Percentiles rank a stretch among this genome's conserved stretches.
These are phyloP conservation scores for Macrolepiota fuliginosa DNA, from an alignment of 768 basidiomycete genomes.

Conservation along the genomic window DNA sequence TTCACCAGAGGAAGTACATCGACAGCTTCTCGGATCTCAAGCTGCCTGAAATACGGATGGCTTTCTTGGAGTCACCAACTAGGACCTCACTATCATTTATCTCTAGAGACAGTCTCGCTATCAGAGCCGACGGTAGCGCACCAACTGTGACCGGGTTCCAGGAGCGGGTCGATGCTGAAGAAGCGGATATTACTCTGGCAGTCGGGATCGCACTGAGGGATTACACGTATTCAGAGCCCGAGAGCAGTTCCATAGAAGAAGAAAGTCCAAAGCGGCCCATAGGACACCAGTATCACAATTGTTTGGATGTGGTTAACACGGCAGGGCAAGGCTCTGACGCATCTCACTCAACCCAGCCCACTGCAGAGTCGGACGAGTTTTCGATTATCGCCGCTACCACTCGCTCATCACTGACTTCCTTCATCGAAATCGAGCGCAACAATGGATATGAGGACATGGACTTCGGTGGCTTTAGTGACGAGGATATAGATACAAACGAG, in stretches of 20 bases:
- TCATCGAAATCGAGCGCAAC: conserved; percentile 8
- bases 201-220: conserved; percentile 19
- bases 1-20: not conserved
- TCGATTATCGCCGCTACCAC: conserved; percentile 12
- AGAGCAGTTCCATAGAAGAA: not conserved
- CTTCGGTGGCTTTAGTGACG: conserved; percentile 22
- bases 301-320: not conserved
- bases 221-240: not conserved
- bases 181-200: conserved; percentile 26
- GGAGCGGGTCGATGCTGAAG: conserved; percentile 23
- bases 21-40: not conserved
- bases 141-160: conserved; percentile 16
- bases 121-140: not conserved
- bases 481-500: conserved; percentile 13
- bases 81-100: conserved; percentile 2
- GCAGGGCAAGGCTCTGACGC: conserved; percentile 28
- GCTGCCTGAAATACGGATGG: not conserved
- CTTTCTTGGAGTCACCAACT: not conserved
- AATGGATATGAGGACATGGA: conserved; percentile 13
- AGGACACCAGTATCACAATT: conserved; percentile 11
- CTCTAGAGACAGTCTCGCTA: not conserved
- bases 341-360: conserved; percentile 28
- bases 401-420: conserved; percentile 19
- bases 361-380: conserved; percentile 17
- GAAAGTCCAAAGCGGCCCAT: too few relatives aligned